A percentile compares a stretch with the other conserved stretches of the same genome.
These are phyloP conservation scores for Diaporthe velutina DNA, from an alignment of 2,329 filamentous ascomycete genomes.

Conservation along the genomic window DNA sequence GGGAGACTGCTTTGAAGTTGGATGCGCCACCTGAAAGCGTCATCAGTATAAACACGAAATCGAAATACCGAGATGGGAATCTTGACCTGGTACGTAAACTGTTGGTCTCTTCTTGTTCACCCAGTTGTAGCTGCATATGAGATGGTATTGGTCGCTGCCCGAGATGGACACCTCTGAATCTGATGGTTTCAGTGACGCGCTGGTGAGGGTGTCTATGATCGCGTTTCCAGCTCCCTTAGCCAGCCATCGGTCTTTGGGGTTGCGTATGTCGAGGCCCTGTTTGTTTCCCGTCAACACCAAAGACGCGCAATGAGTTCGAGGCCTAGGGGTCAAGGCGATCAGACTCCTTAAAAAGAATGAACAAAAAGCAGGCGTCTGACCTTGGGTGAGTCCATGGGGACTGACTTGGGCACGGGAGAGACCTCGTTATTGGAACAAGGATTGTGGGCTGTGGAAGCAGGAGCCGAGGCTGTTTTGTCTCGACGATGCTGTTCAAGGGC, in stretches of 20 bases:
- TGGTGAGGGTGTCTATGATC: not conserved
- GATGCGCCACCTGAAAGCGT: not conserved
- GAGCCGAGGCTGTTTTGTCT: not conserved
- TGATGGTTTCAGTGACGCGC: not conserved
- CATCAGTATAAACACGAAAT: not conserved
- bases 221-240: not conserved
- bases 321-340: too few species aligned
- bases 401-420: not conserved
- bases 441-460: not conserved
- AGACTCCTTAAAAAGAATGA: accelerated
- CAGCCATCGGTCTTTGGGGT: conserved; percentile 3
- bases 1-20: not conserved
- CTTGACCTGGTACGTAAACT: conserved; percentile 21
- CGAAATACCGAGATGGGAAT: too few species aligned
- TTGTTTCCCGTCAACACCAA: not conserved
- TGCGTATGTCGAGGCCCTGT: not conserved
- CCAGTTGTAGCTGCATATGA: conserved; percentile 35
- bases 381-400: not conserved
- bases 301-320: too few species aligned
- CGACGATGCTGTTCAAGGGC: conserved; percentile 2
- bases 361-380: not conserved
- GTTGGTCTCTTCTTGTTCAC: not conserved
- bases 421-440: not conserved
- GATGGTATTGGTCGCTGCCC: not conserved
- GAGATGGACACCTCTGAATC: not conserved